Base-by-base conservation (phyloP, 441 rosid species). In the Cnidoscolus chayamansa region DNA sequence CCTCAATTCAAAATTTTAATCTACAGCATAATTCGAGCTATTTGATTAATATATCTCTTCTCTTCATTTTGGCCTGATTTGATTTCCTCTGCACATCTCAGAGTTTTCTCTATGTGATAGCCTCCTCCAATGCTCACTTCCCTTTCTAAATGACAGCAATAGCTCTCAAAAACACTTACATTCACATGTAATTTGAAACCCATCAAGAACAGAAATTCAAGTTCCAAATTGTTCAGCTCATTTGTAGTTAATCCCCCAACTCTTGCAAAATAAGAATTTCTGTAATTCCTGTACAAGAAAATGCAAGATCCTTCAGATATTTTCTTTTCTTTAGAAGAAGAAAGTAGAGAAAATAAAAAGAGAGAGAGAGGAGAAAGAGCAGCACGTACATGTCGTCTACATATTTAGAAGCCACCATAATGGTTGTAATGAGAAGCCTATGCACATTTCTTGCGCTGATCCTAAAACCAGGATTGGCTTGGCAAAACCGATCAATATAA, bases 351-450 rank as follows among this genome's bases (percentile, higher is more conserved):
- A 25, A 9, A 0, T 20, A 49, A 10, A 37, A 37, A 11, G 13
- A 40, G 40, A 35, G 9, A 1, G 0, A 49, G 0, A 16, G 49
- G 7, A 11, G 37, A 61, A 9, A n/a, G 32, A 48, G 50, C 1
- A 3, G 8, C 68, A 82, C 96, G 88, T 75, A 91, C 98, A 89
- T 82, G 83, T 94, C 97, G 72, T 94, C 97, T 5, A 88, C 95
- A 71, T 89, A 91, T 68, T 94, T 94, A 50, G 98, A 90, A 69
- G 98, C 95, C 71, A 90, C 83, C 98, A 94, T 91, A 82, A 94
- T 84, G 0, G 93, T 87, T 0, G 93, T 94, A 35, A 94, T 84
- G 48, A 94, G 92, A 54, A 94, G 87, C 68, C 97, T 81, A 62
- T 94, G 89, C 15, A 88, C 98, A 63, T 90, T 94, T 71, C 85